Base-by-base conservation (phyloP, 2,329 filamentous ascomycete species). In the Talaromyces sp. region DNA sequence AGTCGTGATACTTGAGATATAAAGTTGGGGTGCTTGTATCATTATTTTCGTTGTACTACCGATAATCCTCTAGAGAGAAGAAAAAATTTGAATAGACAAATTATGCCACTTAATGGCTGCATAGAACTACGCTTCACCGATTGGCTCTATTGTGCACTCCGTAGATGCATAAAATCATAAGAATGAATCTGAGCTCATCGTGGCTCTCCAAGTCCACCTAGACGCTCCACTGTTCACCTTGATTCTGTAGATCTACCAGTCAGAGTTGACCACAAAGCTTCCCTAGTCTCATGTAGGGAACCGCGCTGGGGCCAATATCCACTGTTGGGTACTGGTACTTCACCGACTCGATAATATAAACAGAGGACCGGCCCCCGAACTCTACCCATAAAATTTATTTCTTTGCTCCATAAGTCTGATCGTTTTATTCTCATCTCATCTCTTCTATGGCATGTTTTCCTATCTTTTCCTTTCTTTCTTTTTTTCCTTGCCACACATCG, bases 321-420 rank as follows among this genome's bases (percentile, higher is more conserved):
- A 60, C 57, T 37, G 42, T 57, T 55, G 57, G 57, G 57, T 50
- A 60, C 50, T 36, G 17, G 52, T 29, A 58, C 54, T 45, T 52
- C 43, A 54, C 49, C 46, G 49, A 51, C 44, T 48, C 40, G 8
- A 36, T 14, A 27, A 49, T 40, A 55, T 57, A 57, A 52, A 35
- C 13, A 17, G 39, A 29, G 17, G 27, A 20, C 27, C 20, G 17
- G 10, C 30, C 39, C 39, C 30, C 39, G 17, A 29, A 8, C 11
- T 46, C 17, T 45, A 9, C 4, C 13, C 32, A 13, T 4, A 13
- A 17, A 4, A 6, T 5, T 16, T 4, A 13, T 13, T 46, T 43
- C 16, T 14, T 43, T 19, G 10, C 19, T 13, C 27, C 7, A 8
- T n/a, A 33, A 3, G 13, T 8, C 19, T 10, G 20, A 27, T 39